Percentiles rank a stretch among this genome's conserved stretches.
These are phyloP conservation scores for Aspergillus oerlinghausenensis DNA, from an alignment of 2,329 filamentous ascomycete species.

Conservation along the genomic window DNA sequence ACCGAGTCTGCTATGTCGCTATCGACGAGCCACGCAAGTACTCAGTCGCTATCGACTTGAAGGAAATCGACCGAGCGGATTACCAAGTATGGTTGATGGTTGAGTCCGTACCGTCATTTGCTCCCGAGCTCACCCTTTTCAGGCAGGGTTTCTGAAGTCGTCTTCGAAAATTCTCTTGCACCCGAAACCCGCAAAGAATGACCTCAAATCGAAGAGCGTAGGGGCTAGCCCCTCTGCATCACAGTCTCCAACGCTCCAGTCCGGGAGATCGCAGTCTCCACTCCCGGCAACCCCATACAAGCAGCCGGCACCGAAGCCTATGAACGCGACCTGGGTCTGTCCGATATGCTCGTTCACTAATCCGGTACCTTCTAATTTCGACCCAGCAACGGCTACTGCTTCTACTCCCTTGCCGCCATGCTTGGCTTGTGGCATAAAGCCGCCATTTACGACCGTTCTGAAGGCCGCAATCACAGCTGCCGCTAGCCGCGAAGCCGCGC, in stretches of 20 bases:
- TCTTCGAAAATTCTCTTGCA: conserved; percentile 88
- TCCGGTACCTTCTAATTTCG: conserved; percentile 87
- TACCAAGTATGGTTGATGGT: conserved; percentile 62
- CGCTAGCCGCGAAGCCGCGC: conserved; percentile 44
- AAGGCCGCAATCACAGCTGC: conserved; percentile 78
- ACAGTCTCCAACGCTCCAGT: conserved; percentile 30
- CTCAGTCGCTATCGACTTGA: conserved; percentile 80
- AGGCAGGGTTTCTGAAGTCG: conserved; percentile 91
- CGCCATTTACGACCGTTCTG: conserved; percentile 72
- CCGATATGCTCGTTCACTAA: conserved; percentile 95
- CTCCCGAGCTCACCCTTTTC: conserved; percentile 15
- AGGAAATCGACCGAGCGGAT: conserved; percentile 84
- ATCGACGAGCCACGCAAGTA: conserved; percentile 77
- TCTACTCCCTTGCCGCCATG: conserved; percentile 82
- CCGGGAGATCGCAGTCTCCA: conserved; percentile 27
- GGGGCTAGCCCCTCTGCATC: conserved; percentile 34
- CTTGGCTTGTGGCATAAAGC: conserved; percentile 89
- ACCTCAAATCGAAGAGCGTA: conserved; percentile 53
- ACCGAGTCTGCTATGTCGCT: conserved; percentile 93
- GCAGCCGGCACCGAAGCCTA: conserved; percentile 32
- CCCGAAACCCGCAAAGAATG: conserved; percentile 70
- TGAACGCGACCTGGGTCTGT: conserved; percentile 82
- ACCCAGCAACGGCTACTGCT: conserved; percentile 72
- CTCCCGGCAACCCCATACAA: conserved; percentile 29
- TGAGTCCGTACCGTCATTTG: background rate